Conservation (phyloP, 495 filamentous ascomycete species). For the Aspergillus wentii region DNA sequence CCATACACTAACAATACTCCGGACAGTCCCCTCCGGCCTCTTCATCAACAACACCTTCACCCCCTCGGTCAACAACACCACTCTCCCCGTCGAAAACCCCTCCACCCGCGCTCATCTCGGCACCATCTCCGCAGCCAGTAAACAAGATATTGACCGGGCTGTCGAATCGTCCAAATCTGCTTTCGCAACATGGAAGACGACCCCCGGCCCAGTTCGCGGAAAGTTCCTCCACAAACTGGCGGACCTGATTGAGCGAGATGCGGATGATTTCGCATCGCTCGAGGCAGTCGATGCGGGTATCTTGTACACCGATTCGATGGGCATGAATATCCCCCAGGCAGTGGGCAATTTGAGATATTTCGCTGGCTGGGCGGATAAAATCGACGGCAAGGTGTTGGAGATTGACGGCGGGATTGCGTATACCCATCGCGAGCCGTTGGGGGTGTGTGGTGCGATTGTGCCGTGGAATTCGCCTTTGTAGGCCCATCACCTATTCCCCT, state of each 20-base stretch:
- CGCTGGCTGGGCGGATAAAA: constrained; percentile 31
- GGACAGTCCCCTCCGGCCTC: constrained; percentile 22
- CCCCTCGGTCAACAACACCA: constrained; percentile 11
- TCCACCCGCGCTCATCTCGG: constrained; percentile 25
- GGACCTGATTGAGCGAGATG: constrained; percentile 22
- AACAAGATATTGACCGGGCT: constrained; percentile 45
- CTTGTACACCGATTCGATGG: constrained; percentile 14
- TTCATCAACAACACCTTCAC: constrained; percentile 39
- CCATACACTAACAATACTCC: too few species aligned
- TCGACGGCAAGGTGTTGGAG: constrained; percentile 23
- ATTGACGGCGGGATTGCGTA: constrained; percentile 21
- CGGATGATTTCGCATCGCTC: constrained; percentile 18
- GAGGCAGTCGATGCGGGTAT: constrained; percentile 26
- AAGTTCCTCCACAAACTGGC: constrained; percentile 39
- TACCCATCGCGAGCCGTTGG: constrained; percentile 28
- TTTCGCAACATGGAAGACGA: constrained; percentile 29
- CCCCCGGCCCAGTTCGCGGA: constrained; percentile 34
- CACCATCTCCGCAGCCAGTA: constrained; percentile 17
- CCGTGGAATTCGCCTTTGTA: constrained; percentile 33
- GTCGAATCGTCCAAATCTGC: constrained; percentile 44
- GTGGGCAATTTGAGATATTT: constrained; percentile 26
- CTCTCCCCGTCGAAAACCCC: constrained; percentile 19
- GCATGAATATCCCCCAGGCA: constrained; percentile 17
- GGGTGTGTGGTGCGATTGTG: constrained; percentile 31
- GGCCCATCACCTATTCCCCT: neutral